Evolutionary conservation across 139 green algal species (phyloP).

Genomic region (Closterium sp.): DNA sequence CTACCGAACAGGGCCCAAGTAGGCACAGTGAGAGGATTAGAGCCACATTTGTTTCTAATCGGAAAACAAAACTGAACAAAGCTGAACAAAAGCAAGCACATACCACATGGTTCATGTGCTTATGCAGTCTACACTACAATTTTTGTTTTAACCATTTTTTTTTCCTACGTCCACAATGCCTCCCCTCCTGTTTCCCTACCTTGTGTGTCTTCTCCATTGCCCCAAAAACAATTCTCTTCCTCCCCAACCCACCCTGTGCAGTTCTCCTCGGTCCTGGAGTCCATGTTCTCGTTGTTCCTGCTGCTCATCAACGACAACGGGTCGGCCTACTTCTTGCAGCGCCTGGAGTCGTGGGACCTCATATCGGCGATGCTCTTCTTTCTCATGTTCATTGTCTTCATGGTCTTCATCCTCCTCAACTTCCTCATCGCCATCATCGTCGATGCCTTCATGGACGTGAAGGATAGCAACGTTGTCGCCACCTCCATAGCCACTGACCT

Average conservation of each 20-base stretch:
- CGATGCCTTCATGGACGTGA: slow-evolving; percentile 16
- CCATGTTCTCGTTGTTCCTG: not conserved
- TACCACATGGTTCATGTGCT: too few relatives aligned
- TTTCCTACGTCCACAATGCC: too few relatives aligned
- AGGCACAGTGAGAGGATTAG: too few relatives aligned
- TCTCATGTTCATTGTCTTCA: slow-evolving; percentile 80
- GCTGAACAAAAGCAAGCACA: too few relatives aligned
- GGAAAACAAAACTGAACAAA: too few relatives aligned
- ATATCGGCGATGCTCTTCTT: slow-evolving; percentile 75
- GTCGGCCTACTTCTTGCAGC: slow-evolving; percentile 9
- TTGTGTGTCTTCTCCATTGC: not conserved
- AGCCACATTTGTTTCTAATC: too few relatives aligned
- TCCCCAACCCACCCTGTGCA: not conserved
- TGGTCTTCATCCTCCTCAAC: slow-evolving; percentile 89
- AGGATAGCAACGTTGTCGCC: not conserved
- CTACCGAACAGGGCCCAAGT: too few relatives aligned
- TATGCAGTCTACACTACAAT: too few relatives aligned
- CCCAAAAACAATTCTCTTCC: too few relatives aligned
- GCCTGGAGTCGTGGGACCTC: slow-evolving; percentile 68
- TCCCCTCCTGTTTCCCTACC: too few relatives aligned
- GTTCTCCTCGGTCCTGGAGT: not conserved
- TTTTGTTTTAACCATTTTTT: too few relatives aligned
- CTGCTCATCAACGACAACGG: not conserved
- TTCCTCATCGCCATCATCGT: slow-evolving; percentile 66
- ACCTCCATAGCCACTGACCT: too few relatives aligned